Evolutionary conservation across 371 early-diverging fungal species (phyloP).

Genomic region (Mucor piriformis): DNA sequence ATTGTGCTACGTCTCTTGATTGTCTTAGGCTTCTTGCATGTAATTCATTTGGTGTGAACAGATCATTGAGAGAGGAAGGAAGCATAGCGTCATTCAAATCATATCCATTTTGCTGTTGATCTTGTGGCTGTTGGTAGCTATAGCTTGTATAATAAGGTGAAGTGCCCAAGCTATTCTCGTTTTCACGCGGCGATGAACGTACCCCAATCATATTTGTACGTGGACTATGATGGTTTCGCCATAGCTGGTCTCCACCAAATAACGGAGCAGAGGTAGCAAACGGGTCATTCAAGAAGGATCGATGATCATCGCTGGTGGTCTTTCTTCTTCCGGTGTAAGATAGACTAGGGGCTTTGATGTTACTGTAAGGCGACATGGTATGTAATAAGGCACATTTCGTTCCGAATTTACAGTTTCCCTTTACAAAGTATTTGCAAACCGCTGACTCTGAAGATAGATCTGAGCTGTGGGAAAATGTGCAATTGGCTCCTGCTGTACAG

Average conservation of each 20-base stretch:
- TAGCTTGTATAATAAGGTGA: too few relatives aligned
- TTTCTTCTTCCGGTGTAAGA: slow-evolving; percentile 15
- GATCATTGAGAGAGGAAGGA: slow-evolving; percentile 62
- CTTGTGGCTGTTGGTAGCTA: neutral
- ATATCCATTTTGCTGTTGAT: slow-evolving; percentile 8
- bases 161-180: too few relatives aligned
- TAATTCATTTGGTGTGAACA: slow-evolving; percentile 57
- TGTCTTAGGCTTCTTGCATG: slow-evolving; percentile 38
- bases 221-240: slow-evolving; percentile 13
- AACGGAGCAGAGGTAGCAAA: slow-evolving; percentile 27
- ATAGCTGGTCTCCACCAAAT: slow-evolving; percentile 19
- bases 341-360: neutral
- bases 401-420: slow-evolving; percentile 85
- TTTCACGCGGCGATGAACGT: slow-evolving; percentile 29
- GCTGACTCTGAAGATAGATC: slow-evolving; percentile 60
- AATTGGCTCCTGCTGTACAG: slow-evolving; percentile 78
- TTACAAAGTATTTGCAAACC: slow-evolving; percentile 77
- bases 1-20: slow-evolving; percentile 1
- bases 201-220: slow-evolving; percentile 24
- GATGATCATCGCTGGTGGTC: slow-evolving; percentile 16
- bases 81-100: slow-evolving; percentile 43
- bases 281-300: slow-evolving; percentile 19
- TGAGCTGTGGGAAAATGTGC: slow-evolving; percentile 75
- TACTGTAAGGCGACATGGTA: slow-evolving; percentile 31
- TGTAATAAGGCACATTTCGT: slow-evolving; percentile 76